Evolutionary conservation across 768 basidiomycete genomes (phyloP).

Genomic region (Favolaschia claudopus): DNA sequence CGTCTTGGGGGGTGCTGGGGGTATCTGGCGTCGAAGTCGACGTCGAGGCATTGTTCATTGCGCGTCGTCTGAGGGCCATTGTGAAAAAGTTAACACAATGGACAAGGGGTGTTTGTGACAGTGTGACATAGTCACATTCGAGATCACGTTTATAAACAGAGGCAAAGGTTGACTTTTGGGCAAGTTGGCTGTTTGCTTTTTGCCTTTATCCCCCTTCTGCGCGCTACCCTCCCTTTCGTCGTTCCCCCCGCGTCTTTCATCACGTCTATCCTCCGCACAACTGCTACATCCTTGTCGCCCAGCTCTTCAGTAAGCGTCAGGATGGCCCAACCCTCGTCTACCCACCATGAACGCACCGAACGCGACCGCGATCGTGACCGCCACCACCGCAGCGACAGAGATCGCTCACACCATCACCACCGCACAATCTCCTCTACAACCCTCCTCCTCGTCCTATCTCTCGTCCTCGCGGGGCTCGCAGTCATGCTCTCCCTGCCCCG

Average conservation of each 20-base stretch:
- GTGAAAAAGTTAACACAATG: background rate
- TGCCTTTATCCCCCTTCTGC: constrained; percentile 28
- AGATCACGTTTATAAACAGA: too few relatives aligned
- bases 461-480: constrained; percentile 87
- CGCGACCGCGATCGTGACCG: constrained; percentile 47
- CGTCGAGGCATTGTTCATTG: constrained; percentile 16
- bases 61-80: constrained; percentile 21
- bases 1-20: background rate
- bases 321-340: constrained; percentile 90
- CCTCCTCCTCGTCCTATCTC: constrained; percentile 84
- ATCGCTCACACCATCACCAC: constrained; percentile 77
- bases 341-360: constrained; percentile 73
- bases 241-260: constrained; percentile 48
- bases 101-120: background rate
- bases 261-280: constrained; percentile 72
- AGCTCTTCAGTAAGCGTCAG: constrained; percentile 67
- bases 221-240: constrained; percentile 19
- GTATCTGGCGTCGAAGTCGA: constrained; percentile 18
- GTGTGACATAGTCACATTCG: background rate
- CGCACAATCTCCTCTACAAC: constrained; percentile 91
- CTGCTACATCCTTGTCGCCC: constrained; percentile 82
- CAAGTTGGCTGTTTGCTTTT: constrained; percentile 21
- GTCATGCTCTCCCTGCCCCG: constrained; percentile 89
- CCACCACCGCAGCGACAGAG: constrained; percentile 47
- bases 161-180: constrained; percentile 17